Evolutionary conservation across 306 rosid genomes (phyloP).

Genomic region (Casuarina glauca): DNA sequence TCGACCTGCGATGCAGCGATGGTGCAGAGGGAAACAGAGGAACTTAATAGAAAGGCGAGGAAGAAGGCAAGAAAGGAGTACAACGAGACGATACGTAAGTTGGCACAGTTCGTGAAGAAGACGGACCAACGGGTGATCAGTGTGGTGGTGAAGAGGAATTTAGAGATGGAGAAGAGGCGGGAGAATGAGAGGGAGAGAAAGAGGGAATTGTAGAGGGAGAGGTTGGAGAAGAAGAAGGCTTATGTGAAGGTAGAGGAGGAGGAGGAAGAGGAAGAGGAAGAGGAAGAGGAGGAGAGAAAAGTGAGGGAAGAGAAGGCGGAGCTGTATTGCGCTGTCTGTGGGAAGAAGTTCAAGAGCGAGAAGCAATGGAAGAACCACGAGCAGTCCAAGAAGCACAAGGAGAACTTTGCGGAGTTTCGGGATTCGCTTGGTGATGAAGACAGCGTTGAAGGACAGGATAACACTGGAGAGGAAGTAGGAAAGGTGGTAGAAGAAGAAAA

Average conservation of each 20-base stretch:
- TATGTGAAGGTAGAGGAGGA: constrained; percentile 71
- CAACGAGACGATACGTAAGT: constrained; percentile 79
- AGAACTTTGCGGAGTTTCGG: constrained; percentile 72
- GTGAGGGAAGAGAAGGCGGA: constrained; percentile 44
- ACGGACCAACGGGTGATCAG: constrained; percentile 93
- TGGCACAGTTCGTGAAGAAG: constrained; percentile 93
- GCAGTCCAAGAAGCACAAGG: constrained; percentile 25
- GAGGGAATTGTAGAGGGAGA: constrained; percentile 67
- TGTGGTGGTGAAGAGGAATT: constrained; percentile 69
- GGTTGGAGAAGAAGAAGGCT: constrained; percentile 60
- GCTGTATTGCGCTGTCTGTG: constrained; percentile 84
- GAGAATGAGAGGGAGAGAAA: constrained; percentile 75
- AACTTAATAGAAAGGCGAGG: constrained; percentile 55
- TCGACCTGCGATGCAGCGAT: constrained; percentile 68
- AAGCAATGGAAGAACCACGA: constrained; percentile 99
- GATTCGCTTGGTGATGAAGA: constrained; percentile 56
- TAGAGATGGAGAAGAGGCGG: constrained; percentile 67
- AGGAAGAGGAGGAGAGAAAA: constrained; percentile 14
- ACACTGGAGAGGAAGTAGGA: constrained; percentile 25
- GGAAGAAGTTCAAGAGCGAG: constrained; percentile 99
- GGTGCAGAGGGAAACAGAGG: constrained; percentile 77
- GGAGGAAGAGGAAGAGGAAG: constrained; percentile 46
- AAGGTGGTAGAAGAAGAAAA: constrained; percentile 30
- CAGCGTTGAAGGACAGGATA: constrained; percentile 31
- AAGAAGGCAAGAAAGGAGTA: constrained; percentile 85